Base-by-base conservation (phyloP, 1,284 basidiomycete species). In the Fistulina hepatica region DNA sequence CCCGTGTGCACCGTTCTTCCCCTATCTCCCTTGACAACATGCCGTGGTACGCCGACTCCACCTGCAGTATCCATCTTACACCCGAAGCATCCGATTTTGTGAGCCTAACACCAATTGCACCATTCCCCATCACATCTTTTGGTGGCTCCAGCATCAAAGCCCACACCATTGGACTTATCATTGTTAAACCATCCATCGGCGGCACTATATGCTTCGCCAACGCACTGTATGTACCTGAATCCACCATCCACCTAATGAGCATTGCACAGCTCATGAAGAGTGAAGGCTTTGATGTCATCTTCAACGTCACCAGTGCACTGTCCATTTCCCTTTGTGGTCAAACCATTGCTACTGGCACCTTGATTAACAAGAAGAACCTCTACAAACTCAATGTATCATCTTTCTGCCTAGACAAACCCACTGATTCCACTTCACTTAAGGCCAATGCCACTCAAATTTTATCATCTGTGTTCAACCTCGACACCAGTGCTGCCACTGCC, bases 21-120 rank as follows among this genome's bases (percentile, higher is more conserved):
- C n/a, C n/a, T n/a, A n/a, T n/a, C n/a, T n/a, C n/a, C n/a, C n/a
- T n/a, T n/a, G n/a, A n/a, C n/a, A n/a, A n/a, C n/a, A n/a, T n/a
- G n/a, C n/a, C n/a, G n/a, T n/a, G n/a, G n/a, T 33, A 25, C 21
- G 20, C 40, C 2, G 49, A 47, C 28, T 24, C 41, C 2, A 43
- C 30, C 43, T 46, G 30, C 13, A 47, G 27, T 24, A 34, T 43
- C 34, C 45, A 41, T 33, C 40, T 50, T 10, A 30, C 39, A 3
- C 44, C 46, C 0, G 20, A 25, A 19, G 26, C 36, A 10, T 16
- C 25, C 1, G 44, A 47, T 32, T 47, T 47, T 21, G 5, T 22
- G 16, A 35, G 25, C 2, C 34, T 45, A 16, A 6, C 9, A 0
- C 30, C 27, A 2, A 47, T 41, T 24, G 3, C 34, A 4, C 31